Conservation (phyloP, 2,329 filamentous ascomycete genomes). For the Hypoxylon sp. region DNA sequence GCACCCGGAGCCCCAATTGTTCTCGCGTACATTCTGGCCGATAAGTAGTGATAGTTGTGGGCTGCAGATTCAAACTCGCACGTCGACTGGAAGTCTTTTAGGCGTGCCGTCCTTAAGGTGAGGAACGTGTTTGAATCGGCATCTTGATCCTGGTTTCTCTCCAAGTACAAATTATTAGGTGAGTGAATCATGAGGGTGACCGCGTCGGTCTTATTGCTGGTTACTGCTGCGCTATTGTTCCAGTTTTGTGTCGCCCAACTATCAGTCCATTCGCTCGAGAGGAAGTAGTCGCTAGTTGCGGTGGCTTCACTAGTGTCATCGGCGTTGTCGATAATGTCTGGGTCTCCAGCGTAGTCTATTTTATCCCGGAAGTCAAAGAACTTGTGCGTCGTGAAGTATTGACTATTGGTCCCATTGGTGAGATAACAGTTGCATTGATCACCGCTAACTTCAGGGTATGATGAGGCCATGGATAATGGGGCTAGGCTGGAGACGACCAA, state of each 20-base stretch:
- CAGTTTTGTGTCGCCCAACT: constrained; percentile 56
- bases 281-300: constrained; percentile 54
- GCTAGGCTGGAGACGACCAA: constrained; percentile 39
- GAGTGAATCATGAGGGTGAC: constrained; percentile 58
- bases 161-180: constrained; percentile 62
- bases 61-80: constrained; percentile 63
- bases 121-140: constrained; percentile 61
- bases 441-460: constrained; percentile 48
- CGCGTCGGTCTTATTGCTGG: constrained; percentile 49
- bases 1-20: constrained; percentile 64
- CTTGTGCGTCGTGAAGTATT: constrained; percentile 62
- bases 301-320: constrained; percentile 51
- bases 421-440: constrained; percentile 63
- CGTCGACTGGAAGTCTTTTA: constrained; percentile 62
- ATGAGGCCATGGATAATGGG: constrained; percentile 36
- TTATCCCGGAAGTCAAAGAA: constrained; percentile 67
- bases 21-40: constrained; percentile 66
- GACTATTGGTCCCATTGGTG: constrained; percentile 61
- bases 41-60: constrained; percentile 58
- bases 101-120: constrained; percentile 63
- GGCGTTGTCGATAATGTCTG: constrained; percentile 50
- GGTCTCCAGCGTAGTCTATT: constrained; percentile 56
- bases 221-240: constrained; percentile 54
- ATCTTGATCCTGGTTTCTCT: constrained; percentile 57
- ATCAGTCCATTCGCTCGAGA: constrained; percentile 50